Base-by-base conservation (phyloP, 2,329 filamentous ascomycete species). In the Acrocalymma vagum region DNA sequence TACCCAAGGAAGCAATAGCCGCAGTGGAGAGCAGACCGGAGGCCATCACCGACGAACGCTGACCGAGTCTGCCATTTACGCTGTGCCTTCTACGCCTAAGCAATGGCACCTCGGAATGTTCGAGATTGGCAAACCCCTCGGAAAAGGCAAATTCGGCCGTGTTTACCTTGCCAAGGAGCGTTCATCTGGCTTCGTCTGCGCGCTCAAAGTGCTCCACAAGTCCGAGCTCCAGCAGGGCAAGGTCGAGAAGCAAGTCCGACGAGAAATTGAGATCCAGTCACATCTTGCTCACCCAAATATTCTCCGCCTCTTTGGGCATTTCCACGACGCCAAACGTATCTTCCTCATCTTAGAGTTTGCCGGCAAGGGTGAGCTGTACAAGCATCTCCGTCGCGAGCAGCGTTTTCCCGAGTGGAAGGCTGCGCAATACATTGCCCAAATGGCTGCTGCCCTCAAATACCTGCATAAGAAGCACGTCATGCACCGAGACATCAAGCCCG, bases 401-500 rank as follows among this genome's bases (percentile, higher is more conserved):
- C 82, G 86, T 29, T 95, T 95, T 69, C 86, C 88, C 3, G 90
- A 95, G 69, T 89, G 86, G 83, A 90, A 90, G 70, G 88, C 90
- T 7, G 88, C 89, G 17, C 87, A 91, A 72, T 95, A 93, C 70
- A 84, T 94, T 50, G 89, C 89, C 3, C 90, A 95, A 71, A 94
- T 94, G 89, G 88, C 88, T n/a, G 87, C 87, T 29, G 91, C 91
- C 0, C 76, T 96, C 58, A 86, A 86, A 56, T 97, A 96, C 65
- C 81, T 96, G 29, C 92, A 96, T 77, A 90, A 90, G 69, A 97
- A 97, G 77, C 91, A 96, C 70, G 89, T 97, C 57, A 97, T 97
- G 76, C 93, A 97, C 72, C 83, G 92, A 44, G 92, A 97, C 62
- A 97, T 97, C 75, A 97, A 97, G 77, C 92, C 92, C 3, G 92